Evolutionary conservation across 139 green algal species (phyloP).

Genomic region (Picochlorum sp.): DNA sequence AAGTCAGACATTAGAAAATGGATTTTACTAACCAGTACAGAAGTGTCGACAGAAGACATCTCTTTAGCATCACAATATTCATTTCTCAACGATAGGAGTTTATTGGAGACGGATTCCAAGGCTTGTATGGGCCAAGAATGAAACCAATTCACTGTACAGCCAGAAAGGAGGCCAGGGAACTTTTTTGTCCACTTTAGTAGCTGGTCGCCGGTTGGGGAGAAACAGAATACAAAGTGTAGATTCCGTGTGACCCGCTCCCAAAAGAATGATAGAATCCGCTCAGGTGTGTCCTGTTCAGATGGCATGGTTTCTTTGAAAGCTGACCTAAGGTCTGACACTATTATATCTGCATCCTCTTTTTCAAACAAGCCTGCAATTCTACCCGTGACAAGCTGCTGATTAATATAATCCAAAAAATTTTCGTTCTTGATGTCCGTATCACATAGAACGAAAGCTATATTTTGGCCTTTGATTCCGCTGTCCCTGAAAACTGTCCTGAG

Average conservation of each 20-base stretch:
- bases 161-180: conserved; percentile 91
- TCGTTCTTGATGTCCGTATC: conserved; percentile 92
- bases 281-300: neutral
- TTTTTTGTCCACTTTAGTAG: conserved; percentile 77
- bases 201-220: conserved; percentile 83
- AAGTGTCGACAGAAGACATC: neutral
- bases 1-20: neutral
- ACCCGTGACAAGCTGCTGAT: conserved; percentile 93
- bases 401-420: conserved; percentile 94
- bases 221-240: conserved; percentile 88
- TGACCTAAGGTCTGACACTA: conserved; percentile 81
- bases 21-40: neutral
- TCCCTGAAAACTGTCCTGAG: conserved; percentile 91
- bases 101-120: conserved; percentile 47
- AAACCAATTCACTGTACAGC: conserved; percentile 94
- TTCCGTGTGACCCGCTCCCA: conserved; percentile 80
- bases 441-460: conserved; percentile 88
- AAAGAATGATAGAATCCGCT: conserved; percentile 80
- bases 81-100: neutral
- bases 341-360: conserved; percentile 91
- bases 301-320: neutral
- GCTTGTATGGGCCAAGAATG: conserved; percentile 67
- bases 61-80: neutral
- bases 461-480: conserved; percentile 85
- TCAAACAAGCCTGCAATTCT: conserved; percentile 84